These are phyloP conservation scores for Heliamphora pulchella DNA, from an alignment of 179 eudicot species.

Conservation along the genomic window DNA sequence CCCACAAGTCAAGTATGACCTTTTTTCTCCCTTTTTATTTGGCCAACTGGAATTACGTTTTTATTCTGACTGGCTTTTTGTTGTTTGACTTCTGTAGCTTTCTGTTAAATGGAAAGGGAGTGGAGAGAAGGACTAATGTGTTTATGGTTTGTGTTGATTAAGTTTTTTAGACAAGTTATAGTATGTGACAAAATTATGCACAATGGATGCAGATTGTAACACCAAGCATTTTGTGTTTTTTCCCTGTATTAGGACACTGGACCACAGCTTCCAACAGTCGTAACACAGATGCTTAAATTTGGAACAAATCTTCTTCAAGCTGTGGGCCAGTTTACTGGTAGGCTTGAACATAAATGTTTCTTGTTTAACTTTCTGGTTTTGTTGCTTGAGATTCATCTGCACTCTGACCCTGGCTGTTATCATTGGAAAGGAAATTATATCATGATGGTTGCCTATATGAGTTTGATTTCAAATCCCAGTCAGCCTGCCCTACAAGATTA, in stretches of 20 bases:
- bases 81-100: conserved; percentile 49
- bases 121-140: conserved; percentile 46
- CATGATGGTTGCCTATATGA: conserved; percentile 58
- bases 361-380: neutral
- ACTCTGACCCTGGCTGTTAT: conserved; percentile 15
- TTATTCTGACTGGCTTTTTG: conserved; percentile 12
- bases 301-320: conserved; percentile 93
- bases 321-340: conserved; percentile 79
- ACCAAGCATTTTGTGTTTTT: conserved; percentile 9
- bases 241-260: conserved; percentile 49
- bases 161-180: neutral
- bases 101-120: conserved; percentile 77
- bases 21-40: conserved; percentile 13
- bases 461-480: conserved; percentile 30
- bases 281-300: conserved; percentile 45
- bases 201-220: neutral
- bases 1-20: conserved; percentile 62
- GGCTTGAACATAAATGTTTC: conserved; percentile 12
- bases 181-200: conserved; percentile 3
- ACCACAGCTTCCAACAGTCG: conserved; percentile 70
- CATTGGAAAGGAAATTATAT: conserved; percentile 51
- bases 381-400: conserved; percentile 12
- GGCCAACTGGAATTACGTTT: neutral
- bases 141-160: conserved; percentile 41
- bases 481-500: conserved; percentile 52